These are phyloP conservation scores for Sclerotinia borealis DNA, from an alignment of 2,329 filamentous ascomycete genomes.

Conservation along the genomic window DNA sequence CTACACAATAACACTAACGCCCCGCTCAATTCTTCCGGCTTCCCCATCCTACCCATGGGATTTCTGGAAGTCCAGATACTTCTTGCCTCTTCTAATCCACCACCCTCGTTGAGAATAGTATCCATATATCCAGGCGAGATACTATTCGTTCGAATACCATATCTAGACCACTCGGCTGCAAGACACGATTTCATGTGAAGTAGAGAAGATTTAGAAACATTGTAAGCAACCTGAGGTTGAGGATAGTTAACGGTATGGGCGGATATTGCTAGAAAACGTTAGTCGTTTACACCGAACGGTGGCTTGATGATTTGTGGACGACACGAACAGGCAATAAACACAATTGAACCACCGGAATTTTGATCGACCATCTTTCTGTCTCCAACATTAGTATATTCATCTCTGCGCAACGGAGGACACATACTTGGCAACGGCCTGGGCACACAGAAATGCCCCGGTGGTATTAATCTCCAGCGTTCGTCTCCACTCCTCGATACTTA, in stretches of 20 bases:
- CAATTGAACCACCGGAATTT: constrained; percentile 51
- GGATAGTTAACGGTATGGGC: constrained; percentile 48
- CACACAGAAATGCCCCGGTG: constrained; percentile 63
- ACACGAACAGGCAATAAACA: constrained; percentile 50
- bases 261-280: constrained; percentile 54
- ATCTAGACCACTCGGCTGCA: constrained; percentile 66
- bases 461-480: constrained; percentile 65
- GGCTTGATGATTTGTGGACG: no score
- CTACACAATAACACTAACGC: constrained; percentile 55
- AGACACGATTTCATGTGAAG: constrained; percentile 57
- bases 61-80: constrained; percentile 51
- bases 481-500: constrained; percentile 53
- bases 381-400: neutral
- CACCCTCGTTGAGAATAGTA: constrained; percentile 54
- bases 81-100: constrained; percentile 47
- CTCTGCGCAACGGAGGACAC: constrained; percentile 34
- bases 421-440: constrained; percentile 53
- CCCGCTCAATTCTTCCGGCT: constrained; percentile 56
- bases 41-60: constrained; percentile 60
- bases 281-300: neutral
- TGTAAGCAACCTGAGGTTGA: constrained; percentile 67
- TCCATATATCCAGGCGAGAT: constrained; percentile 71
- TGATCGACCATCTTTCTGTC: constrained; percentile 11
- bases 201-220: constrained; percentile 64
- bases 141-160: constrained; percentile 66